phyloP scores from a whole-genome alignment of 805 yeast genomes.

The Sugiyamaella boreocaroliniensis region DNA sequence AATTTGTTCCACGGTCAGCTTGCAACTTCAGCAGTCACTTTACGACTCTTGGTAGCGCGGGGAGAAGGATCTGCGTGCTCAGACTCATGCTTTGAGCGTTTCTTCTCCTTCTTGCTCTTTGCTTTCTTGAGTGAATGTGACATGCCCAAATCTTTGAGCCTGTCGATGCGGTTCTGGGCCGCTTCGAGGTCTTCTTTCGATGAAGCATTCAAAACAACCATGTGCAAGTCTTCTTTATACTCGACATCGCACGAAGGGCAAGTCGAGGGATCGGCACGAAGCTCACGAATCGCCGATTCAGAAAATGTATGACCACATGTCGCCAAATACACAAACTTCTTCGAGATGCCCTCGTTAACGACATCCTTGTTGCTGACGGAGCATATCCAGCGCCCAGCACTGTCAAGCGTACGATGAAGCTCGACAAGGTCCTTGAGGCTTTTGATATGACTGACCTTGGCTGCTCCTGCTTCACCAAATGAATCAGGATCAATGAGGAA shows the following conservation, averaged over 20 bases:
- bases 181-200: slow-evolving; percentile 11
- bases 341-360: slow-evolving; percentile 23
- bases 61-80: background rate
- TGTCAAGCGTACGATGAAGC: slow-evolving; percentile 26
- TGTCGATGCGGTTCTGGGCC: slow-evolving; percentile 16
- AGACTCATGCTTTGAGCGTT: background rate
- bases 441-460: slow-evolving; percentile 31
- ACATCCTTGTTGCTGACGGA: slow-evolving; percentile 33
- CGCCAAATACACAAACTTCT: slow-evolving; percentile 39
- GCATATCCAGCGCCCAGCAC: slow-evolving; percentile 29
- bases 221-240: slow-evolving; percentile 12
- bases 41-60: background rate
- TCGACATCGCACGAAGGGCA: slow-evolving; percentile 10
- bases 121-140: slow-evolving; percentile 18
- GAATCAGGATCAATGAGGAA: slow-evolving; percentile 38
- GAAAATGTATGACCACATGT: slow-evolving; percentile 25
- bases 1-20: background rate
- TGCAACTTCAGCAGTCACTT: background rate
- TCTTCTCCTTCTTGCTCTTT: slow-evolving; percentile 5
- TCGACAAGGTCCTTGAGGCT: slow-evolving; percentile 40
- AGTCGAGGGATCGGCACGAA: background rate
- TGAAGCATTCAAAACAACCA: slow-evolving; percentile 19
- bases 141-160: slow-evolving; percentile 12
- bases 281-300: slow-evolving; percentile 16
- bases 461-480: slow-evolving; percentile 13